A percentile compares a stretch with the other conserved stretches of the same genome.
phyloP scores from a whole-genome alignment of 305 asterid genomes.

The Solanum hybrid region DNA sequence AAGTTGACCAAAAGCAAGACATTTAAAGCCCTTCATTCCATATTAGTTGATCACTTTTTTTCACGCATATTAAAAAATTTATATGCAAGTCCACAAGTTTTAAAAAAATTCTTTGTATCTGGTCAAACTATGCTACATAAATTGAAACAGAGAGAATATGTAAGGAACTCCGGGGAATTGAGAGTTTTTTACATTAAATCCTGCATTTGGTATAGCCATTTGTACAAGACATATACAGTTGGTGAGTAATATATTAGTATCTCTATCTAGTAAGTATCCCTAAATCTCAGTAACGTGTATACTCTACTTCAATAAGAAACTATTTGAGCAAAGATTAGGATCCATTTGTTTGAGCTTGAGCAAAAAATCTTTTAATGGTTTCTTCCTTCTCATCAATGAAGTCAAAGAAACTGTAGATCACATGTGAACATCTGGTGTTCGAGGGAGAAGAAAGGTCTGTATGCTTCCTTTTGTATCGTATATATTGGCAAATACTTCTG shows the following conservation, averaged over 20 bases:
- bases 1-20: background rate
- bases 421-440: conserved; percentile 8
- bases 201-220: background rate
- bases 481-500: conserved; percentile 16
- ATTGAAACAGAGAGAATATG: background rate
- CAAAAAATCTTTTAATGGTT: conserved; percentile 25
- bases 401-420: conserved; percentile 20
- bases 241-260: background rate
- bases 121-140: background rate
- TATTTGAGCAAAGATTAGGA: background rate
- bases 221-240: conserved; percentile 4
- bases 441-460: conserved; percentile 12
- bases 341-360: background rate
- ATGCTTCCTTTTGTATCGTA: conserved; percentile 18
- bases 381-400: conserved; percentile 37
- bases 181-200: background rate
- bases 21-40: no score
- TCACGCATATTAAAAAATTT: no score
- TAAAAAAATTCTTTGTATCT: background rate
- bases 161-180: background rate
- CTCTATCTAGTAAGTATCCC: background rate
- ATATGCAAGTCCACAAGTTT: background rate
- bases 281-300: background rate
- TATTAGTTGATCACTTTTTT: no score
- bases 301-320: background rate